These are phyloP conservation scores for Talaromyces atroroseus DNA, from an alignment of 2,329 filamentous ascomycete genomes.

Conservation along the genomic window DNA sequence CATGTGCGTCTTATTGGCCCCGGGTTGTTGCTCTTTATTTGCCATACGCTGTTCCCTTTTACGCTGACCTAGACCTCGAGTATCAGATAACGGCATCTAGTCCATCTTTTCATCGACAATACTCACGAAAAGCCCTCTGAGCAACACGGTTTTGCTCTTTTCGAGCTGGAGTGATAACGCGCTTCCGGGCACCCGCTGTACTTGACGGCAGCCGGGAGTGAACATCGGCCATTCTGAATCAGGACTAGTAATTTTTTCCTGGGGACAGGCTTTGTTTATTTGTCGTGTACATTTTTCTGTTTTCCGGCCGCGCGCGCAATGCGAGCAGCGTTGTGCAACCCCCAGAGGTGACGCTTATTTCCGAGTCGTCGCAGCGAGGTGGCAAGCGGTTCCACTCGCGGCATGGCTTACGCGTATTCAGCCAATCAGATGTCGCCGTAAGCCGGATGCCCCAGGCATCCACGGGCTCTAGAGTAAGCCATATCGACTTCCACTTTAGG, in stretches of 20 bases:
- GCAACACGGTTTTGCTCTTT: conserved; percentile 10
- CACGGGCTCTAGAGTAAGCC: background rate
- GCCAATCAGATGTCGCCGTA: background rate
- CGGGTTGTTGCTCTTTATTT: background rate
- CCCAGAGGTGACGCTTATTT: background rate
- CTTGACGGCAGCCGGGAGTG: background rate
- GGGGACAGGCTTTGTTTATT: background rate
- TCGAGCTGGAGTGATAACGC: conserved; percentile 6
- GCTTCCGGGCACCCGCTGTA: background rate
- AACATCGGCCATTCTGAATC: background rate
- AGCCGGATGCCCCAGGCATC: too few relatives aligned
- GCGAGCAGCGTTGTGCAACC: background rate
- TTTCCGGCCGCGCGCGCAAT: background rate
- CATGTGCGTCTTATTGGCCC: background rate
- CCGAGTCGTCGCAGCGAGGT: background rate
- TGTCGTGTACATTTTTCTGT: background rate
- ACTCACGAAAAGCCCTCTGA: conserved; percentile 9
- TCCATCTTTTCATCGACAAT: background rate
- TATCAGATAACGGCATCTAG: background rate
- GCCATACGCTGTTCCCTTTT: background rate
- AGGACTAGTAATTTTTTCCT: background rate
- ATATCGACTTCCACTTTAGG: background rate
- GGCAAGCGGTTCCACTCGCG: background rate
- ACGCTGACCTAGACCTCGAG: background rate
- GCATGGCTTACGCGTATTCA: background rate